phyloP scores from a whole-genome alignment of 768 basidiomycete genomes.

The Leucocoprinus sp. region DNA sequence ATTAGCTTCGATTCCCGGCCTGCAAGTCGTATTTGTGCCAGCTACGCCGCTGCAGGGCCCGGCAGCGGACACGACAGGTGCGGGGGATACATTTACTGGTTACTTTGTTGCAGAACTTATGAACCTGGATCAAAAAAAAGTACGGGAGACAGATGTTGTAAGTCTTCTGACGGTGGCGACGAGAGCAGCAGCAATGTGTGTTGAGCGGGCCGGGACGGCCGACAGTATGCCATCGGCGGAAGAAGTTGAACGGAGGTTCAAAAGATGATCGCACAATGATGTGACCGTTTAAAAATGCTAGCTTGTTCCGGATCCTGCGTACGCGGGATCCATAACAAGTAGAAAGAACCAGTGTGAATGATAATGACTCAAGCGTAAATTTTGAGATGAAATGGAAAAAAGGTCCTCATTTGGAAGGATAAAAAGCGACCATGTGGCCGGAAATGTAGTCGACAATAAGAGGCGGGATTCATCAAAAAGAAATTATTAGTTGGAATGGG shows the following conservation, averaged over 20 bases:
- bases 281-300: too few species aligned
- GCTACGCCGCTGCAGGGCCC: conserved; percentile 35
- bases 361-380: too few species aligned
- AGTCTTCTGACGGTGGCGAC: conserved; percentile 30
- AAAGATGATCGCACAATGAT: too few species aligned
- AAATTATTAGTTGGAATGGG: conserved; percentile 2
- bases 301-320: too few species aligned
- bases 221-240: conserved; percentile 42
- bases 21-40: conserved; percentile 32
- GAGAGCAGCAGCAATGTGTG: conserved; percentile 55
- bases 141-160: conserved; percentile 24
- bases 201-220: conserved; percentile 47
- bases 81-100: conserved; percentile 58
- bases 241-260: conserved; percentile 27
- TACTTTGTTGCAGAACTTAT: conserved; percentile 52
- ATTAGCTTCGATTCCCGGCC: conserved; percentile 29
- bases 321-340: too few species aligned
- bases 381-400: too few species aligned
- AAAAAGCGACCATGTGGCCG: too few species aligned
- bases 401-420: too few species aligned
- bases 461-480: too few species aligned
- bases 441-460: too few species aligned
- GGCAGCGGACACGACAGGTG: conserved; percentile 49
- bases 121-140: conserved; percentile 26
- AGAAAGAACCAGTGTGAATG: too few species aligned